These are phyloP conservation scores for Anthoceros angustus DNA, from an alignment of 225 moss, liverwort and hornwort genomes.

Conservation along the genomic window DNA sequence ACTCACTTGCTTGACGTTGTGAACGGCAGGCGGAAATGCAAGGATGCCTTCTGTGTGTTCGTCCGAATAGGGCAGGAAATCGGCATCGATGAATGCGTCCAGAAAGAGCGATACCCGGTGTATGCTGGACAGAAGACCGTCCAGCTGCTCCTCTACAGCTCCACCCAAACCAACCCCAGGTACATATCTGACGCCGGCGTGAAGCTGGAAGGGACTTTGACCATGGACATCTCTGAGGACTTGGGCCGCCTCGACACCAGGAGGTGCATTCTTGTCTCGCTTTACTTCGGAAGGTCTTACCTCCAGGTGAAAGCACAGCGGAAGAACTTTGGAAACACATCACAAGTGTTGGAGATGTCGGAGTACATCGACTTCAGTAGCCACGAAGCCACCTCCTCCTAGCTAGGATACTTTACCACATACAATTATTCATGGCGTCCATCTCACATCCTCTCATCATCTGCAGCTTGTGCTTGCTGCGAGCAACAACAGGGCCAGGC, in stretches of 20 bases:
- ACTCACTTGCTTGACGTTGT: conserved; percentile 13
- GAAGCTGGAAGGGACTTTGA: conserved; percentile 24
- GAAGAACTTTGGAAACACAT: conserved; percentile 38
- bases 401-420: too few relatives aligned
- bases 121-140: conserved; percentile 12
- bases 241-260: conserved; percentile 9
- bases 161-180: conserved; percentile 17
- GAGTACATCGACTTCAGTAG: too few relatives aligned
- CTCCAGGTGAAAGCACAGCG: too few relatives aligned
- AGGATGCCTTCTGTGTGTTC: conserved; percentile 7
- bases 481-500: too few relatives aligned
- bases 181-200: conserved; percentile 10
- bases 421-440: too few relatives aligned
- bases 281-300: conserved; percentile 33
- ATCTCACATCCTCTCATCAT: too few relatives aligned
- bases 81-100: conserved; percentile 13
- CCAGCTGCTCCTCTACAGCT: conserved; percentile 21
- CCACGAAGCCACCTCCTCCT: too few relatives aligned
- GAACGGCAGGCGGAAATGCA: conserved; percentile 15
- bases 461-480: too few relatives aligned
- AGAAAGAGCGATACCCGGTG: conserved; percentile 11
- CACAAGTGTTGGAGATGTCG: conserved; percentile 5
- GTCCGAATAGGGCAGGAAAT: conserved; percentile 12
- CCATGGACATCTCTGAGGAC: conserved; percentile 17
- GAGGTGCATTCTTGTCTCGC: too few relatives aligned